Base-by-base conservation (phyloP, 768 basidiomycete genomes). In the Lactarius sp. region DNA sequence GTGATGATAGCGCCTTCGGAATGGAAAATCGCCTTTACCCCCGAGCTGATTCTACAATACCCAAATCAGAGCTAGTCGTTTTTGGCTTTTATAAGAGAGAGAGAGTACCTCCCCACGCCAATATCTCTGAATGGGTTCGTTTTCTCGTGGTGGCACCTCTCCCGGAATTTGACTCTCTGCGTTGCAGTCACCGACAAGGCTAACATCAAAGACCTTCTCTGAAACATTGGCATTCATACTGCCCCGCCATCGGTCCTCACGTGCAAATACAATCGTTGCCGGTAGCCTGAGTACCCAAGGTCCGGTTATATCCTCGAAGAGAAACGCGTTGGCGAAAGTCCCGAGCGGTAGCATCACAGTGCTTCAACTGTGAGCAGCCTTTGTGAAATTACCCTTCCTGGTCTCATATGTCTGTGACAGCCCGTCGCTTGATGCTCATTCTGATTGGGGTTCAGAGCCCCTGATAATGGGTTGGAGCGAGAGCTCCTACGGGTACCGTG, bases 51-150 rank as follows among this genome's bases (percentile, higher is more conserved):
- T 68, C 61, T 39, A 64, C 74, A 6, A 47, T 70, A 2, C 79
- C 79, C 0, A 79, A 74, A 61, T 80, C 79, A 0, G 67, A 74
- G 54, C 65, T 76, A 20, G 61, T 72, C 18, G 66, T 71, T 1
- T 77, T 75, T 61, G 49, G 64, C 36, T n/a, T 65, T 39, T 37
- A 16, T 6, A 60, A 49, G 53, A 65, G 54, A 52, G 1, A 49
- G 53, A 65, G 54, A 52, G 1, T 37, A 10, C 36, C 52, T 33
- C 41, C 64, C 2, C 37, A 44, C 4, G 16, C 44, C 34, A 41
- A 31, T 36, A 14, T 62, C 22, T 52, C 36, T 31, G 65, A 66
- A 37, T 66, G 65, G 61, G 65, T 65, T 56, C 14, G 64, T 65
- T 60, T 52, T 39, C 20, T 55, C 36, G 41, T 60, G 36, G 36